Evolutionary conservation across 257 asterid genomes (phyloP).

Genomic region (Forsythia suspensa): DNA sequence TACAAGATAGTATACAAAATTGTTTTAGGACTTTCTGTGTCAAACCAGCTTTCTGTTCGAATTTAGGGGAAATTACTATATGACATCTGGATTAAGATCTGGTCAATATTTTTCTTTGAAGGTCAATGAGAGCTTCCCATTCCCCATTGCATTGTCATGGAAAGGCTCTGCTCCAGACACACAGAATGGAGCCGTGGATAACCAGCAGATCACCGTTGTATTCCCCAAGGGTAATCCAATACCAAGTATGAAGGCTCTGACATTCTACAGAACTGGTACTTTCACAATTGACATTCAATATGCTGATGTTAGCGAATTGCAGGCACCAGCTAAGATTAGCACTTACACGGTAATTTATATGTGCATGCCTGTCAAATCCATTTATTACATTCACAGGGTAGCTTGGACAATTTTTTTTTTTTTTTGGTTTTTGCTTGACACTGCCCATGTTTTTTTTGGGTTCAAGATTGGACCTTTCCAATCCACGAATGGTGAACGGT

Average conservation of each 20-base stretch:
- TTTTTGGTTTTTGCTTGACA: background rate
- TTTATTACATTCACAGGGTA: background rate
- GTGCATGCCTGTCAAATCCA: background rate
- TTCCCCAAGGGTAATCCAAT: slow-evolving; percentile 52
- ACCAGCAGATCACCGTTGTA: slow-evolving; percentile 42
- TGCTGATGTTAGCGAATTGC: slow-evolving; percentile 46
- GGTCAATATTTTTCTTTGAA: slow-evolving; percentile 11
- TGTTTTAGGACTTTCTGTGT: background rate
- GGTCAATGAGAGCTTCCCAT: slow-evolving; percentile 53
- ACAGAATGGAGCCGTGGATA: slow-evolving; percentile 38
- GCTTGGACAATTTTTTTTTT: background rate
- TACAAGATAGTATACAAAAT: background rate
- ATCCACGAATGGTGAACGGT: slow-evolving; percentile 37
- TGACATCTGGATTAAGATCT: background rate
- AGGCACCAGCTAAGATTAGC: slow-evolving; percentile 49
- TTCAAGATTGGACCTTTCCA: slow-evolving; percentile 54
- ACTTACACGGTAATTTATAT: slow-evolving; percentile 42
- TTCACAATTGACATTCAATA: slow-evolving; percentile 44
- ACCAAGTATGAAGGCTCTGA: slow-evolving; percentile 54
- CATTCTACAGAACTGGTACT: slow-evolving; percentile 45
- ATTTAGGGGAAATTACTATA: background rate
- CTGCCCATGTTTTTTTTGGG: background rate
- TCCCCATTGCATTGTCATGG: slow-evolving; percentile 54
- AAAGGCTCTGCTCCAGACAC: slow-evolving; percentile 46
- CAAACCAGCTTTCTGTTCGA: background rate